phyloP scores from a whole-genome alignment of 1,284 basidiomycete species.

The Mycosarcoma mackinlayi region DNA sequence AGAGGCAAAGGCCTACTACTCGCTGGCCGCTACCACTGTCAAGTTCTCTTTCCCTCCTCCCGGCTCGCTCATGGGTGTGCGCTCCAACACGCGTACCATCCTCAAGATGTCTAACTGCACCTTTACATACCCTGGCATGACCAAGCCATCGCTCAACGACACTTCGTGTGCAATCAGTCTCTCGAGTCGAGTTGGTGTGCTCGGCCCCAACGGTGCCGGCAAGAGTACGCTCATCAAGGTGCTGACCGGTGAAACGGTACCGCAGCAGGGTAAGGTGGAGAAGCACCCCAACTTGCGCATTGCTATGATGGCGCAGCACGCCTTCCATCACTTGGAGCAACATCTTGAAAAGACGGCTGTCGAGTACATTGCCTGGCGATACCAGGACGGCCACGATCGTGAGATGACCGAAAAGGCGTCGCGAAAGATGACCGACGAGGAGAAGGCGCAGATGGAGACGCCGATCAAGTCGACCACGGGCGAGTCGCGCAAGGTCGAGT shows the following conservation, averaged over 20 bases:
- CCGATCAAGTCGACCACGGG: constrained; percentile 94
- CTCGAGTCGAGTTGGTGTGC: constrained; percentile 71
- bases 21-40: constrained; percentile 90
- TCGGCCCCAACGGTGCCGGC: constrained; percentile 67
- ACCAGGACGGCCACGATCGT: constrained; percentile 98
- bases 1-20: constrained; percentile 96
- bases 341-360: constrained; percentile 67
- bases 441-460: constrained; percentile 81
- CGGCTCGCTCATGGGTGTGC: constrained; percentile 95
- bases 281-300: constrained; percentile 96
- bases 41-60: constrained; percentile 97
- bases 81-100: constrained; percentile 95
- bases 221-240: constrained; percentile 94
- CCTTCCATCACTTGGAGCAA: constrained; percentile 67
- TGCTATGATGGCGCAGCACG: constrained; percentile 96
- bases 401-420: constrained; percentile 89
- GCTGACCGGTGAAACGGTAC: constrained; percentile 91
- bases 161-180: constrained; percentile 92
- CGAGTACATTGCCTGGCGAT: constrained; percentile 84
- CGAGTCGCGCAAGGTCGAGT: constrained; percentile 85
- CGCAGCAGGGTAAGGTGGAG: constrained; percentile 92
- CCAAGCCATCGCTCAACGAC: constrained; percentile 83
- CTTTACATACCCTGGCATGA: constrained; percentile 91
- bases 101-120: constrained; percentile 92
- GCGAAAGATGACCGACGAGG: constrained; percentile 88